Evolutionary conservation across 2,329 filamentous ascomycete genomes (phyloP).

Genomic region (Diaporthe vaccinii): DNA sequence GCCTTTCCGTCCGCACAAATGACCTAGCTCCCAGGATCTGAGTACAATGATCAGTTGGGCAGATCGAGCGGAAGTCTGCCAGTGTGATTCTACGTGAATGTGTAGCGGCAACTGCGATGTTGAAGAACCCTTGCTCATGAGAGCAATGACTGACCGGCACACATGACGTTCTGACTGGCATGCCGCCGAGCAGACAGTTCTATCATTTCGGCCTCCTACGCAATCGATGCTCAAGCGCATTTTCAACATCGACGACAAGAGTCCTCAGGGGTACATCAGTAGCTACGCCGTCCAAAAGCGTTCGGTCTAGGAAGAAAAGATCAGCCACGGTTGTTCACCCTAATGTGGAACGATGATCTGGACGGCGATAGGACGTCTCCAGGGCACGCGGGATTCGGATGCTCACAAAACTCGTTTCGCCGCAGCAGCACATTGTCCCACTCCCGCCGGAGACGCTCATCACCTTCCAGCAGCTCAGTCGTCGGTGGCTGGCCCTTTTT

Average conservation of each 20-base stretch:
- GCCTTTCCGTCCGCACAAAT: background rate
- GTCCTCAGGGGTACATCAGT: background rate
- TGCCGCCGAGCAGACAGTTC: background rate
- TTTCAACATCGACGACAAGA: constrained; percentile 25
- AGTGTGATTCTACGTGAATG: background rate
- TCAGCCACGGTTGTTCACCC: background rate
- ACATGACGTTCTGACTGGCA: background rate
- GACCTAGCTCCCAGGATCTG: background rate
- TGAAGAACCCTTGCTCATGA: background rate
- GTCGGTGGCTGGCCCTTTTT: constrained; percentile 39
- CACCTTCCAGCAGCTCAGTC: constrained; percentile 40
- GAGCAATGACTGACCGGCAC: background rate
- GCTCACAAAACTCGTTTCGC: constrained; percentile 34
- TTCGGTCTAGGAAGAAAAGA: background rate
- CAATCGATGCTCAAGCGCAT: background rate
- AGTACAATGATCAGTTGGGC: background rate
- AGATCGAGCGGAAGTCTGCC: background rate
- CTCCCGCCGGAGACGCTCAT: constrained; percentile 17
- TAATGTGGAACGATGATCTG: background rate
- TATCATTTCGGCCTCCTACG: background rate
- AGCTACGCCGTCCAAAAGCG: background rate
- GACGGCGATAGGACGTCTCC: background rate
- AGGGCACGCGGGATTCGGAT: background rate
- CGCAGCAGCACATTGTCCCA: constrained; percentile 28
- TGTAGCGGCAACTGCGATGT: background rate